phyloP scores from a whole-genome alignment of 2,329 filamentous ascomycete genomes.

The Fusarium brevicatenulatum region DNA sequence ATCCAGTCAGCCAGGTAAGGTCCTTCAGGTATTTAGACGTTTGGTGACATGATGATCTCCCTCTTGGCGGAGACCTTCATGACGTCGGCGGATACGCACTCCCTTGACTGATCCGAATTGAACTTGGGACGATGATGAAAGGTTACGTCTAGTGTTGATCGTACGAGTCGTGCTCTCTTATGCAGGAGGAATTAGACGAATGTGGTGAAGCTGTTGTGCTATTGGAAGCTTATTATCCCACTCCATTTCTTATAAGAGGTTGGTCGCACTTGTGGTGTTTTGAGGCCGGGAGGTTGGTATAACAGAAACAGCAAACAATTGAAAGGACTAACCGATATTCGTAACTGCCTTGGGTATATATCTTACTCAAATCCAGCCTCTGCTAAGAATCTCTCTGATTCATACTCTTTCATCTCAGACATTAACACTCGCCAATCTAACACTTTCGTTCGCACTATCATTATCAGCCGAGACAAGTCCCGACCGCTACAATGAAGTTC shows the following conservation, averaged over 20 bases:
- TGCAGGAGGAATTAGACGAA: neutral
- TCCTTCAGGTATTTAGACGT: neutral
- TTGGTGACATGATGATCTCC: neutral
- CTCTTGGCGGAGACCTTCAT: constrained; percentile 1
- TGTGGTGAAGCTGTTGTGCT: constrained; percentile 15
- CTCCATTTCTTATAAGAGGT: constrained; percentile 28
- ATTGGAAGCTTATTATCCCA: constrained; percentile 22
- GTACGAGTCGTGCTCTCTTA: neutral
- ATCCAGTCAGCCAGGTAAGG: neutral
- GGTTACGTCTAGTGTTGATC: constrained; percentile 4
- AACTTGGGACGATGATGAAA: constrained; percentile 3
- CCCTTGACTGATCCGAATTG: neutral
- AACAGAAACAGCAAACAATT: neutral
- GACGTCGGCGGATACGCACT: constrained; percentile 30
- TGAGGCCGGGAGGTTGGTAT: constrained; percentile 32
- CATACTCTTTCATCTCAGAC: constrained; percentile 15
- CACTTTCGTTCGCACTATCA: neutral
- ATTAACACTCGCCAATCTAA: neutral
- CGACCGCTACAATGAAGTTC: constrained; percentile 46
- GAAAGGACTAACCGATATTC: neutral
- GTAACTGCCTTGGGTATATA: neutral
- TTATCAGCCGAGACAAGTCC: neutral
- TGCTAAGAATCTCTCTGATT: constrained; percentile 18
- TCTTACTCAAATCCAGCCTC: constrained; percentile 21
- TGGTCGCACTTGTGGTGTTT: constrained; percentile 22